Conservation (phyloP, 1,284 basidiomycete genomes). For the Ganoderma lucidum region DNA sequence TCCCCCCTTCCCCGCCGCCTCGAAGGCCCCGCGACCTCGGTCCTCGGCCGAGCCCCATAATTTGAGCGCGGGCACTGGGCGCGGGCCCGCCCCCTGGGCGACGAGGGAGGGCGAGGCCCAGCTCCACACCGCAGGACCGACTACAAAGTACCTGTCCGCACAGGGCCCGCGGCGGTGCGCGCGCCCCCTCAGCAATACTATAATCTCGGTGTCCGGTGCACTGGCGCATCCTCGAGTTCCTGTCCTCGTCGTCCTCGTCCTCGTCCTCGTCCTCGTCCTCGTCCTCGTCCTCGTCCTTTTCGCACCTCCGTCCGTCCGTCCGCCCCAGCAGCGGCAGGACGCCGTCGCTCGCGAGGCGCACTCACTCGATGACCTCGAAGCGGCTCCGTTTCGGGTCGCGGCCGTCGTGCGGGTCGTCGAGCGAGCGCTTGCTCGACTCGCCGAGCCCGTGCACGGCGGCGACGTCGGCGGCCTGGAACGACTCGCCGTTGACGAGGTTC, state of each 20-base stretch:
- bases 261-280: too few species aligned
- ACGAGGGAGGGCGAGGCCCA: not conserved
- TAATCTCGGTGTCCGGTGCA: not conserved
- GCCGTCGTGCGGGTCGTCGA: conserved; percentile 57
- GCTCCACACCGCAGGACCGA: conserved; percentile 7
- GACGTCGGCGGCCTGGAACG: conserved; percentile 49
- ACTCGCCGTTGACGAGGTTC: conserved; percentile 67
- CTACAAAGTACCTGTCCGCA: conserved; percentile 6
- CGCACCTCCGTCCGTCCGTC: not conserved
- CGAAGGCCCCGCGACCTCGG: conserved; percentile 10
- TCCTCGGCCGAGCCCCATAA: not conserved
- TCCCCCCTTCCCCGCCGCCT: too few species aligned
- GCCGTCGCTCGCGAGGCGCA: not conserved
- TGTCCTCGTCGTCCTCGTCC: not conserved
- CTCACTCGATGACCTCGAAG: conserved; percentile 74
- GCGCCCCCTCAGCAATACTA: not conserved
- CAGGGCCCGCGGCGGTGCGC: conserved; percentile 20
- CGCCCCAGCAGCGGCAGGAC: not conserved
- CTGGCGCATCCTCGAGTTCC: not conserved
- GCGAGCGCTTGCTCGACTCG: conserved; percentile 47
- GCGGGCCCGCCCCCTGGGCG: not conserved
- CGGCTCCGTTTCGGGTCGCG: conserved; percentile 70
- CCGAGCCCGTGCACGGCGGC: conserved; percentile 26
- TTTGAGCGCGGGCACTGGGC: not conserved
- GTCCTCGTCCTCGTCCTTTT: not conserved